Evolutionary conservation across 2,329 filamentous ascomycete species (phyloP), one percentile per base, ranked within the genome.

Genomic region (Drechslerella dactyloides): DNA sequence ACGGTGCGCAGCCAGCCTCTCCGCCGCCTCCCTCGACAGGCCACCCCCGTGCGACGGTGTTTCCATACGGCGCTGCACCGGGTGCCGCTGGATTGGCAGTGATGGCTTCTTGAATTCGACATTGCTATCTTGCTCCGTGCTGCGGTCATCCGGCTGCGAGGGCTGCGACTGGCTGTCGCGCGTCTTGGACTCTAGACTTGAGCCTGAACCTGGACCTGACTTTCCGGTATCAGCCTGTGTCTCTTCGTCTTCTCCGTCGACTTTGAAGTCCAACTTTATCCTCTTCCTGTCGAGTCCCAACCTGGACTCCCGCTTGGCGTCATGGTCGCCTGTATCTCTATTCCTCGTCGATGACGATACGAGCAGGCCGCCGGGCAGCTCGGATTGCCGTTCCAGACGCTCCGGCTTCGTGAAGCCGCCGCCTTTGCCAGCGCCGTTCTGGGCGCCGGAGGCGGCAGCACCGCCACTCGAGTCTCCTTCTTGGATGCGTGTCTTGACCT

Each of bases 71-170:
- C 75, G 73, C 50, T 77, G 75, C 2, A 76, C 64, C 52, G 76
- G 75, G 48, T 77, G 76, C 13, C 76, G 63, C 11, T 74, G 73
- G 48, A 62, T 61, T 8, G 76, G 76, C 19, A 77, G 46, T 1
- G 76, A 75, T 7, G 76, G 76, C 48, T 77, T 77, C 68, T 76
- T 77, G 61, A 77, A 77, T 44, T 77, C 75, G 15, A 77, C 73
- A 44, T 65, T 74, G 42, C 74, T 74, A 40, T 73, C 75, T 17
- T 40, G n/a, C 6, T 63, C 51, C 24, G 8, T 24, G 30, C n/a
- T 27, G n/a, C 27, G 60, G 24, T 63, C 60, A 56, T 56, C 55
- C 24, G 54, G 52, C 24, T 57, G 68, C 60, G 60, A 59, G 24
- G 59, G 42, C 33, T 64, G 55, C n/a, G n/a, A n/a, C n/a, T n/a